phyloP scores from a whole-genome alignment of 768 basidiomycete species.

The Tylopilus cervinicoccineus region DNA sequence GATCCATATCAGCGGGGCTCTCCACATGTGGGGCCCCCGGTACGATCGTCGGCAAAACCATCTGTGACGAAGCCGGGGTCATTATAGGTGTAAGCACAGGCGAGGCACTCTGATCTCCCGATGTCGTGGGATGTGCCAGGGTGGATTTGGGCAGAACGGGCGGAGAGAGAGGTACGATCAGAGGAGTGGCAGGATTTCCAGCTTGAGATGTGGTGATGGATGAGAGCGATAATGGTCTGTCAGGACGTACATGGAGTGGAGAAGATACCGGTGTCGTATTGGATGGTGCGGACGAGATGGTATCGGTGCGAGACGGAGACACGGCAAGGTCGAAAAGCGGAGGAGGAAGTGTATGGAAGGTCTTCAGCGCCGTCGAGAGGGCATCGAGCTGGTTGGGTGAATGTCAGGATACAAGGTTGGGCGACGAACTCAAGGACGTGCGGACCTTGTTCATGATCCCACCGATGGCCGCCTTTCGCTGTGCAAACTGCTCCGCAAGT shows the following conservation, averaged over 20 bases:
- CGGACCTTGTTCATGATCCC: constrained; percentile 71
- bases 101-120: background rate
- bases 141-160: constrained; percentile 22
- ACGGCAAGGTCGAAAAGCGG: constrained; percentile 35
- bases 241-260: background rate
- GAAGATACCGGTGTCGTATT: constrained; percentile 20
- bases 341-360: constrained; percentile 42
- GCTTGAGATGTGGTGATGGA: constrained; percentile 10
- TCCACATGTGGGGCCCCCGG: constrained; percentile 23
- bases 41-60: constrained; percentile 20
- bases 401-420: background rate
- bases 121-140: constrained; percentile 5
- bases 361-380: constrained; percentile 34
- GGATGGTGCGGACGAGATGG: constrained; percentile 27
- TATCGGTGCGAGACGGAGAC: constrained; percentile 26
- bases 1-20: constrained; percentile 29
- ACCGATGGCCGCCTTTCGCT: constrained; percentile 63
- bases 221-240: constrained; percentile 1
- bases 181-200: background rate
- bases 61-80: constrained; percentile 8
- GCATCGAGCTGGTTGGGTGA: constrained; percentile 24
- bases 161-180: constrained; percentile 1
- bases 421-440: background rate
- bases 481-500: constrained; percentile 64
- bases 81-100: constrained; percentile 1